phyloP scores from a whole-genome alignment of 2,329 filamentous ascomycete species.

The Microthyrium microscopicum region DNA sequence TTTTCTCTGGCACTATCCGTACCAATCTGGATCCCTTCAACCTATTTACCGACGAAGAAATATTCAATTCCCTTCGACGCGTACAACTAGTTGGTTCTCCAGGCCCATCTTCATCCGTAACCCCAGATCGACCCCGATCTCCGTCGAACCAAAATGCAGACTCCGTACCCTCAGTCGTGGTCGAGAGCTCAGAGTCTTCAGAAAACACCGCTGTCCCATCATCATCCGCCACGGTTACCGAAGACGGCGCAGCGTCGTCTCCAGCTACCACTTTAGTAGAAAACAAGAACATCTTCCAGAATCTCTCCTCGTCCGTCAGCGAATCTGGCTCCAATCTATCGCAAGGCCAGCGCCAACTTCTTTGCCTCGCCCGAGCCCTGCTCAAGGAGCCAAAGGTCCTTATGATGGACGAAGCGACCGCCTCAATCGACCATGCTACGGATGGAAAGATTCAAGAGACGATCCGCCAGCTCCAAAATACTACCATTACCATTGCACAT shows the following conservation, averaged over 20 bases:
- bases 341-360: constrained; percentile 84
- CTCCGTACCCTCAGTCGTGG: background rate
- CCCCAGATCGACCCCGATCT: constrained; percentile 15
- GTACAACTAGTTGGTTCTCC: constrained; percentile 66
- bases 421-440: constrained; percentile 91
- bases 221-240: background rate
- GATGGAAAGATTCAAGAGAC: constrained; percentile 94
- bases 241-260: background rate
- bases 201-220: constrained; percentile 1
- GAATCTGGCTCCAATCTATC: constrained; percentile 92
- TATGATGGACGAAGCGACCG: constrained; percentile 98
- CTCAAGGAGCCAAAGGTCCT: constrained; percentile 82
- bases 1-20: constrained; percentile 84
- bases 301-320: constrained; percentile 65
- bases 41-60: constrained; percentile 74
- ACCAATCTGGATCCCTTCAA: constrained; percentile 88
- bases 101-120: constrained; percentile 27
- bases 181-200: background rate
- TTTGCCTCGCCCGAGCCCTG: constrained; percentile 83
- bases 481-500: constrained; percentile 93
- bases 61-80: constrained; percentile 70
- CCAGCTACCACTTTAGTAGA: constrained; percentile 21
- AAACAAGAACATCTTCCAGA: constrained; percentile 91
- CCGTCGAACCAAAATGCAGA: constrained; percentile 5
- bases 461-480: constrained; percentile 78